These are phyloP conservation scores for Pythium plurisporium DNA, from an alignment of 352 stramenopile genomes.

Conservation along the genomic window DNA sequence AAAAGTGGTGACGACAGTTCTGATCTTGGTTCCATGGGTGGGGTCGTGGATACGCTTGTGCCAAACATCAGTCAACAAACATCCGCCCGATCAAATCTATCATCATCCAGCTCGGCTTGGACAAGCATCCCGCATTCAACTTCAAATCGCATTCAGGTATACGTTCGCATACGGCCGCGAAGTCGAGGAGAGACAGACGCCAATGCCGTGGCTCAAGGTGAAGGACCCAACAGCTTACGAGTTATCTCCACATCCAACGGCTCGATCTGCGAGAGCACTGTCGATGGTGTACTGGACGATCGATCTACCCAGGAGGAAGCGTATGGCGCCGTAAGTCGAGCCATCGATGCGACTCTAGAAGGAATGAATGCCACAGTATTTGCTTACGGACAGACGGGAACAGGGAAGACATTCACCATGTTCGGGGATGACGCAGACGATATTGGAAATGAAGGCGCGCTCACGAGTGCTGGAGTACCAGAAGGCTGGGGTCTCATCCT, in stretches of 20 bases:
- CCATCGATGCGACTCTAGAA: constrained; percentile 59
- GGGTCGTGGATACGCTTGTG: too few species aligned
- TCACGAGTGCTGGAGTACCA: neutral
- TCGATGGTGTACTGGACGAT: constrained; percentile 71
- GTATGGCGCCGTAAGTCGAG: constrained; percentile 62
- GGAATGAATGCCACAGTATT: constrained; percentile 91
- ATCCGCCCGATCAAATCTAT: neutral
- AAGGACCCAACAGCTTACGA: constrained; percentile 23
- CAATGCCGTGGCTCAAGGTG: constrained; percentile 33
- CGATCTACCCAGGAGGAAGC: constrained; percentile 68
- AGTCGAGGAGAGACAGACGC: constrained; percentile 15
- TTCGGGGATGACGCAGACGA: constrained; percentile 50
- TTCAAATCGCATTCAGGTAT: constrained; percentile 48
- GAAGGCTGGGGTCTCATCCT: constrained; percentile 71
- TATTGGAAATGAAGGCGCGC: neutral
- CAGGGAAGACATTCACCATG: constrained; percentile 92
- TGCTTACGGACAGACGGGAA: constrained; percentile 89
- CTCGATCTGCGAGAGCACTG: constrained; percentile 55
- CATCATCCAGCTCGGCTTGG: neutral
- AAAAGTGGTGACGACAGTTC: neutral
- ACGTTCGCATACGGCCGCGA: constrained; percentile 63
- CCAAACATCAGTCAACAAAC: neutral
- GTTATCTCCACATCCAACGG: constrained; percentile 10
- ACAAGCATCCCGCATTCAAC: neutral
- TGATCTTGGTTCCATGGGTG: too few species aligned